These are phyloP conservation scores for Cardiospermum halicacabum DNA, from an alignment of 345 rosid species.

Conservation along the genomic window DNA sequence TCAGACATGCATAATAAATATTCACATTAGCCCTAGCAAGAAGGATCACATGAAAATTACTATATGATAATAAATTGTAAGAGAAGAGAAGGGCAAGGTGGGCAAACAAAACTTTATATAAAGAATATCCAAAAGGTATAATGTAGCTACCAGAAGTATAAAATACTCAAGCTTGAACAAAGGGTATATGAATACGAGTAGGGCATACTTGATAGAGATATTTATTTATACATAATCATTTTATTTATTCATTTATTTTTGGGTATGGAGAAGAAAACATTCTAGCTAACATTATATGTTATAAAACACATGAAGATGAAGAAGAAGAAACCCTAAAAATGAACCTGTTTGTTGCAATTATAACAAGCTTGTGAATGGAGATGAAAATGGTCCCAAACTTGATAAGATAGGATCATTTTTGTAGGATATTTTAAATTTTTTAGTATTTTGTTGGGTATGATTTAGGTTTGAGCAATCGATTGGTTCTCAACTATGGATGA, in stretches of 20 bases:
- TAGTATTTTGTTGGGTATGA: background rate
- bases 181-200: slow-evolving; percentile 32
- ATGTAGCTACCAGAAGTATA: slow-evolving; percentile 33
- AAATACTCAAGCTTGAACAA: slow-evolving; percentile 34
- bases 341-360: slow-evolving; percentile 8
- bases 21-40: no score
- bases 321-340: background rate
- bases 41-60: background rate
- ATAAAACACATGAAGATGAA: background rate
- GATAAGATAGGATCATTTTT: background rate
- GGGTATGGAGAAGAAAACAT: slow-evolving; percentile 13
- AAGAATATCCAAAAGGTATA: slow-evolving; percentile 18
- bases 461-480: background rate
- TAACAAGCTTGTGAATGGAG: background rate
- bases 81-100: slow-evolving; percentile 9
- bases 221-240: slow-evolving; percentile 19
- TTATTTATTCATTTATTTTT: no score
- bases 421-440: background rate
- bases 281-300: background rate
- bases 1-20: no score
- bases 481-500: background rate
- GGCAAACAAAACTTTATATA: background rate
- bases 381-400: background rate
- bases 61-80: background rate
- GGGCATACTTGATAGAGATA: slow-evolving; percentile 20